phyloP scores from a whole-genome alignment of 768 basidiomycete genomes.

The Crassisporium funariophilum region DNA sequence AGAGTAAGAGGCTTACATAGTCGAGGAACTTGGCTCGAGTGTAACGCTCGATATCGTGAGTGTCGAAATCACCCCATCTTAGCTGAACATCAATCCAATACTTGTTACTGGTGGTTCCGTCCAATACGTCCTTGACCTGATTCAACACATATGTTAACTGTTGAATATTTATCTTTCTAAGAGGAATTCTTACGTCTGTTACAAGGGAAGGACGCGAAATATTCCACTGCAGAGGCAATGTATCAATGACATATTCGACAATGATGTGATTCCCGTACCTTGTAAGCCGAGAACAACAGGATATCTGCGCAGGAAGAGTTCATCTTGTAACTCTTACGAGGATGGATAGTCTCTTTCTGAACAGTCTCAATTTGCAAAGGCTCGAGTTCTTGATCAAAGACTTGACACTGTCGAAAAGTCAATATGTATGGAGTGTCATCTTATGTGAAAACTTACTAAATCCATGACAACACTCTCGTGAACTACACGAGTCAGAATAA shows the following conservation, averaged over 20 bases:
- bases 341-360: conserved; percentile 99
- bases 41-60: conserved; percentile 98
- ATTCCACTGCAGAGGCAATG: conserved; percentile 72
- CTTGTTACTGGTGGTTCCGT: conserved; percentile 98
- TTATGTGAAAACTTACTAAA: conserved; percentile 46
- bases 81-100: conserved; percentile 98
- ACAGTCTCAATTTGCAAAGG: conserved; percentile 98
- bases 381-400: conserved; percentile 98
- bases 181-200: conserved; percentile 88
- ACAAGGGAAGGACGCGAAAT: conserved; percentile 94
- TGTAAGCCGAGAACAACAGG: conserved; percentile 93
- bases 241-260: neutral
- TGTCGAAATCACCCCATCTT: conserved; percentile 98
- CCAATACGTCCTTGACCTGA: conserved; percentile 90
- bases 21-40: conserved; percentile 99
- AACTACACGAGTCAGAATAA: conserved; percentile 41
- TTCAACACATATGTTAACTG: neutral
- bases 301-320: conserved; percentile 99
- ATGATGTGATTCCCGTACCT: conserved; percentile 39
- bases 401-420: conserved; percentile 72
- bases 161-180: conserved; percentile 3
- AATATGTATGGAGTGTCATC: conserved; percentile 1
- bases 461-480: conserved; percentile 95
- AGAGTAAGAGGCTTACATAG: conserved; percentile 58
- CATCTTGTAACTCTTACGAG: conserved; percentile 99